Evolutionary conservation across 768 basidiomycete species (phyloP).

Genomic region (Macrolepiota albuminosa): DNA sequence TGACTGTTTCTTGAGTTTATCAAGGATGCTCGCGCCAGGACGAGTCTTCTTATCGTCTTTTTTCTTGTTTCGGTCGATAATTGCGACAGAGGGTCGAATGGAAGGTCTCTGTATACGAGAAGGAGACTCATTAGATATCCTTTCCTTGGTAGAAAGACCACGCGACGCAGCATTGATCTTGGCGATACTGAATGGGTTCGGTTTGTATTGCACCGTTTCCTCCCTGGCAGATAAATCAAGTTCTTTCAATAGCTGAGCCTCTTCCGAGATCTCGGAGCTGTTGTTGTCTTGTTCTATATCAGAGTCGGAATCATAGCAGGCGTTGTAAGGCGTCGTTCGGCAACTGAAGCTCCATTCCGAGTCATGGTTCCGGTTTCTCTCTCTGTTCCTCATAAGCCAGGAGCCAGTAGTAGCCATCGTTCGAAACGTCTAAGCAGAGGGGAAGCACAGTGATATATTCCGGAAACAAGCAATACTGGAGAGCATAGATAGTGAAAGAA

Average conservation of each 20-base stretch:
- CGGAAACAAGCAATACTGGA: neutral
- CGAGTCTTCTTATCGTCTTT: neutral
- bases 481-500: neutral
- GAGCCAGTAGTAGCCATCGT: neutral
- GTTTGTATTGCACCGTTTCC: slow-evolving; percentile 61
- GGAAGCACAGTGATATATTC: neutral
- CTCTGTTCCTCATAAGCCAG: neutral
- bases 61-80: neutral
- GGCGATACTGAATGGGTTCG: slow-evolving; percentile 80
- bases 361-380: neutral
- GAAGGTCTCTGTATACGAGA: neutral
- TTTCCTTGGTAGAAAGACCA: neutral
- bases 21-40: slow-evolving; percentile 28
- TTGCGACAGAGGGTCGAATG: neutral
- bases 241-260: slow-evolving; percentile 33
- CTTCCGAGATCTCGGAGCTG: slow-evolving; percentile 19
- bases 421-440: neutral
- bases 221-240: slow-evolving; percentile 57
- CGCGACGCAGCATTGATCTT: slow-evolving; percentile 71
- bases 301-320: slow-evolving; percentile 20
- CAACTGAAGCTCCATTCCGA: slow-evolving; percentile 37
- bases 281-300: slow-evolving; percentile 15
- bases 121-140: too few species aligned
- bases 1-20: slow-evolving; percentile 42
- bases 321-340: slow-evolving; percentile 17